Evolutionary conservation across 2,329 filamentous ascomycete species (phyloP), one percentile per base, ranked within the genome.

Genomic region (Leptodontidium sp.): DNA sequence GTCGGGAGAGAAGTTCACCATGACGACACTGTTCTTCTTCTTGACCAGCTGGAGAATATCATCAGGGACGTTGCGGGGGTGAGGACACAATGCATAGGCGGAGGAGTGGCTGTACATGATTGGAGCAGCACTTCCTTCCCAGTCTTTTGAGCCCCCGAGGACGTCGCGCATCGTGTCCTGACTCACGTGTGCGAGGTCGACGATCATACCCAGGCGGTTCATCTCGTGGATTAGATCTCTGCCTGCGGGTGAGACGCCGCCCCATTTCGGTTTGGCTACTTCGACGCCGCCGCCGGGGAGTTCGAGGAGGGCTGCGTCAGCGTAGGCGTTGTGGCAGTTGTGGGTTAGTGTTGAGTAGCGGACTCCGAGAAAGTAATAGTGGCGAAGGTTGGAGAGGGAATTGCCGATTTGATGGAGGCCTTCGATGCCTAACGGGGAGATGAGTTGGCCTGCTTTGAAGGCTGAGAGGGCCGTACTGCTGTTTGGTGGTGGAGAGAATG

Each of bases 381-480:
- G 84, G 7, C 95, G 89, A 11, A 98, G 83, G 65, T 90, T 94
- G 50, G 91, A 86, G 29, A 90, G 84, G 0, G 90, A 92, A 81
- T 98, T 97, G 68, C 93, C 94, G 74, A 98, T 97, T 76, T 97
- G 95, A 78, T 98, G 95, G 8, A 98, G 86, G 3, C 95, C 95
- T 81, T 97, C 94, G 64, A 97, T 88, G 2, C 91, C 93, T 4
- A 95, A 82, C 0, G 93, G 92, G 0, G 92, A 94, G 75, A 96
- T 91, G 61, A 97, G 83, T 74, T 87, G 87, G 72, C 86, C 86
- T 32, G 84, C 73, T 62, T 82, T 82, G 78, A 92, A 92, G 32
- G 88, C 88, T 1, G 84, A 78, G 47, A 90, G 77, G 3, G 92
- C 92, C 38, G 86, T 85, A 59, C 83, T 84, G 73, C 88, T 88